Percentiles rank a stretch among this genome's conserved stretches.
These are phyloP conservation scores for Phytophthora lateralis DNA, from an alignment of 352 stramenopile species.

Conservation along the genomic window DNA sequence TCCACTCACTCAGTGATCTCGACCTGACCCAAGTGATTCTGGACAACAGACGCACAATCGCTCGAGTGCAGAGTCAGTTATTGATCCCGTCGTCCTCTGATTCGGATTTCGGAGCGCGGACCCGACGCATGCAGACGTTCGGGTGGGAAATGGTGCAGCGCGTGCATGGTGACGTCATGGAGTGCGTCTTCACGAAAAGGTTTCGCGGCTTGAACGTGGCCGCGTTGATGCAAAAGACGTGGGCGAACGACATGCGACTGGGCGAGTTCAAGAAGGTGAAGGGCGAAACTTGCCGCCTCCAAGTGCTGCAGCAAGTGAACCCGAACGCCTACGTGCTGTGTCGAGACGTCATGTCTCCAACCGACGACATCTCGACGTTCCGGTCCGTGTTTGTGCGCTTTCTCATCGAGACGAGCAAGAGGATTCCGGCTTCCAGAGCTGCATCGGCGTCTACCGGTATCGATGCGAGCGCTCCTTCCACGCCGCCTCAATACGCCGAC, in stretches of 20 bases:
- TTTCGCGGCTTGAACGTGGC: conserved; percentile 37
- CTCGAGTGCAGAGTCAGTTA: conserved; percentile 29
- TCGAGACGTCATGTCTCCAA: conserved; percentile 41
- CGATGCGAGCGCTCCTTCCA: conserved; percentile 20
- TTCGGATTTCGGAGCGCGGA: conserved; percentile 18
- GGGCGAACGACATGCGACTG: conserved; percentile 47
- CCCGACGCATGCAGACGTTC: conserved; percentile 27
- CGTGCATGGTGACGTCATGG: conserved; percentile 37
- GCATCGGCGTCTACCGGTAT: conserved; percentile 13
- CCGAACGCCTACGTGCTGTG: conserved; percentile 42
- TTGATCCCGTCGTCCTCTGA: conserved; percentile 29
- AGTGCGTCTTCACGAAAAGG: conserved; percentile 46
- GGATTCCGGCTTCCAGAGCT: conserved; percentile 7
- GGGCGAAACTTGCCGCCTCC: conserved; percentile 39
- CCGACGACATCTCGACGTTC: conserved; percentile 34
- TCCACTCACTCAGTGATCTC: conserved; percentile 32
- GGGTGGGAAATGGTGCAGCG: conserved; percentile 48
- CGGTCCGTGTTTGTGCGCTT: conserved; percentile 51
- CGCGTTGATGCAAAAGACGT: conserved; percentile 44
- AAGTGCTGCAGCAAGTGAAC: conserved; percentile 44
- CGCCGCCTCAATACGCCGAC: conserved; percentile 9
- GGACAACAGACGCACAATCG: conserved; percentile 33
- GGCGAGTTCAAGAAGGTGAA: conserved; percentile 47
- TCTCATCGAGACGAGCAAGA: conserved; percentile 39
- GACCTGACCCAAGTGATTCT: conserved; percentile 40